These are phyloP conservation scores for Paulownia fortunei DNA, from an alignment of 257 asterid species.

Conservation along the genomic window DNA sequence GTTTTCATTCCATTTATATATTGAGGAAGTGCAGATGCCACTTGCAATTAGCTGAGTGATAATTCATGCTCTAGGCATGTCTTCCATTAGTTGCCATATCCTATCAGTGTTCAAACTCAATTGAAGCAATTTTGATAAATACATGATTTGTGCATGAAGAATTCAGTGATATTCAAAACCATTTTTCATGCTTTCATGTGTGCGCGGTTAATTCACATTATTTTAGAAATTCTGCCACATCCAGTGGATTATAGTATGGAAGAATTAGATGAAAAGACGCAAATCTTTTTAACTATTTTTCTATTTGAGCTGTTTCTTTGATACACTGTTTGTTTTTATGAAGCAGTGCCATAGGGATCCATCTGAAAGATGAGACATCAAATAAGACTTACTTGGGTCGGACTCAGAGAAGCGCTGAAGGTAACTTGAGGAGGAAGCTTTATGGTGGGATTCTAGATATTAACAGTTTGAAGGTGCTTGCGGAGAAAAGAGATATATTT, in stretches of 20 bases:
- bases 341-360: conserved; percentile 46
- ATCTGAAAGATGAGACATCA: conserved; percentile 52
- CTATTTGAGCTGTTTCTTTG: conserved; percentile 10
- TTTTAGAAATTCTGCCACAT: background rate
- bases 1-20: background rate
- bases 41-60: conserved; percentile 21
- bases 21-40: background rate
- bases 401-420: conserved; percentile 48
- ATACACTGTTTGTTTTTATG: conserved; percentile 13
- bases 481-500: conserved; percentile 82
- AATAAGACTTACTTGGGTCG: conserved; percentile 48
- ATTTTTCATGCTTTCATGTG: background rate
- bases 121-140: background rate
- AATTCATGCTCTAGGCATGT: conserved; percentile 1
- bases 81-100: conserved; percentile 4
- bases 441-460: conserved; percentile 71
- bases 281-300: background rate
- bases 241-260: background rate
- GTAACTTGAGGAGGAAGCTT: conserved; percentile 53
- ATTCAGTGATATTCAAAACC: background rate
- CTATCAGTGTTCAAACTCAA: background rate
- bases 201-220: conserved; percentile 5
- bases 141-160: background rate
- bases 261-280: background rate
- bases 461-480: conserved; percentile 70